Evolutionary conservation across 495 filamentous ascomycete species (phyloP).

Genomic region (Immersiella caudata): DNA sequence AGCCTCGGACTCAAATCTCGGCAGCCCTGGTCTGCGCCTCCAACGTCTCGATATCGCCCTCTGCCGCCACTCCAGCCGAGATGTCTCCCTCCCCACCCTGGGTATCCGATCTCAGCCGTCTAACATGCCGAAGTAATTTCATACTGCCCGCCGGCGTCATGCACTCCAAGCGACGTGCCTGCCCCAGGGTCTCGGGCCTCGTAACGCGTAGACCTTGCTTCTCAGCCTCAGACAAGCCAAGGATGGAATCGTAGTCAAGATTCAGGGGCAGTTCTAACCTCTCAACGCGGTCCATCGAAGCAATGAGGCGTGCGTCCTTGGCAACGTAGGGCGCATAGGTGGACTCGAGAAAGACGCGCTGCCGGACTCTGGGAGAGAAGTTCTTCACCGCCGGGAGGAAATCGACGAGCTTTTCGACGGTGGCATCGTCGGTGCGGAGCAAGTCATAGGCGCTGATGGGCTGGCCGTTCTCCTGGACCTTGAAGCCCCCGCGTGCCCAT

Average conservation of each 20-base stretch:
- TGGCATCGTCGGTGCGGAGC: slow-evolving; percentile 62
- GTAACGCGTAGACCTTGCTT: slow-evolving; percentile 66
- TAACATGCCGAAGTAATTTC: slow-evolving; percentile 57
- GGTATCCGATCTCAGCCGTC: slow-evolving; percentile 7
- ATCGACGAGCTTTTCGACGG: slow-evolving; percentile 56
- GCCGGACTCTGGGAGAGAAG: slow-evolving; percentile 59
- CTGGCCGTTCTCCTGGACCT: slow-evolving; percentile 60
- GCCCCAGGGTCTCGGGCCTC: slow-evolving; percentile 79
- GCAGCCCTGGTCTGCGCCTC: slow-evolving; percentile 44
- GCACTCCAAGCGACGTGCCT: slow-evolving; percentile 87
- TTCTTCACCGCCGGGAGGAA: slow-evolving; percentile 54
- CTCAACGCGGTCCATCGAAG: slow-evolving; percentile 75
- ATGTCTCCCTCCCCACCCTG: slow-evolving; percentile 8
- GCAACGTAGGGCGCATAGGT: slow-evolving; percentile 82
- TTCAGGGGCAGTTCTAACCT: slow-evolving; percentile 70
- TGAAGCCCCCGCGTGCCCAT: slow-evolving; percentile 74
- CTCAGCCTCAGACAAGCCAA: slow-evolving; percentile 80
- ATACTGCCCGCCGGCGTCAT: slow-evolving; percentile 64
- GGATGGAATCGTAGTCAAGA: slow-evolving; percentile 72
- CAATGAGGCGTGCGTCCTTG: slow-evolving; percentile 65
- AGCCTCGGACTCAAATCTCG: slow-evolving; percentile 31
- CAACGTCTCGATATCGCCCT: slow-evolving; percentile 40
- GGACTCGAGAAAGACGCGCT: slow-evolving; percentile 76
- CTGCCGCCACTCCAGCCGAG: slow-evolving; percentile 28
- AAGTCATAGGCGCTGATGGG: slow-evolving; percentile 74